phyloP scores from a whole-genome alignment of 2,329 filamentous ascomycete species.

The Truncatella angustata region DNA sequence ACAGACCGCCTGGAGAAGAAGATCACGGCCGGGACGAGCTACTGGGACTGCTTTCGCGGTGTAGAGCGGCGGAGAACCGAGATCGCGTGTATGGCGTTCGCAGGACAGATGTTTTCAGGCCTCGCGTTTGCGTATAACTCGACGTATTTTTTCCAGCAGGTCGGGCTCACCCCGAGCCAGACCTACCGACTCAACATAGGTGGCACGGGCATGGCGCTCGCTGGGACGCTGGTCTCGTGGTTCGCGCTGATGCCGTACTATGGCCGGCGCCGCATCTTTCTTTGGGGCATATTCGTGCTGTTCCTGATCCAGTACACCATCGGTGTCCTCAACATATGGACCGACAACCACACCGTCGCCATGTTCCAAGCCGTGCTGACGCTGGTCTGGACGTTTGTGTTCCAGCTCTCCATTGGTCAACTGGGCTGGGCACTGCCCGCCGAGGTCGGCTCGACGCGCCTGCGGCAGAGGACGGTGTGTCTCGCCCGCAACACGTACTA shows the following conservation, averaged over 20 bases:
- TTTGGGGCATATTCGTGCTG: slow-evolving; percentile 11
- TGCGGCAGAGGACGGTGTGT: slow-evolving; percentile 7
- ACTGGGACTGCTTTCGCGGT: slow-evolving; percentile 36
- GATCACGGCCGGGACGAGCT: slow-evolving; percentile 18
- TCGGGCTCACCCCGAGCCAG: slow-evolving; percentile 17
- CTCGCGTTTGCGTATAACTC: slow-evolving; percentile 22
- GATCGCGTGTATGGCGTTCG: slow-evolving; percentile 25
- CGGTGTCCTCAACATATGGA: slow-evolving; percentile 10
- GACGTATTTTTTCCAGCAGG: slow-evolving; percentile 29
- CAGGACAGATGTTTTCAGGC: slow-evolving; percentile 18
- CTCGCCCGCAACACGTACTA: slow-evolving; percentile 9
- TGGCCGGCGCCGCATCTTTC: slow-evolving; percentile 13
- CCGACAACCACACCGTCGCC: not conserved
- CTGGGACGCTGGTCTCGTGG: slow-evolving; percentile 11
- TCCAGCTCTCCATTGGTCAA: slow-evolving; percentile 9
- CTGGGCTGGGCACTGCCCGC: slow-evolving; percentile 6
- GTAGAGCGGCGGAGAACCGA: slow-evolving; percentile 32
- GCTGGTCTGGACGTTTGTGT: slow-evolving; percentile 8
- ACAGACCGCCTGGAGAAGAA: slow-evolving; percentile 35
- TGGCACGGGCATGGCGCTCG: slow-evolving; percentile 6
- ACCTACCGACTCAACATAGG: slow-evolving; percentile 12
- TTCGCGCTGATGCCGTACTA: slow-evolving; percentile 11
- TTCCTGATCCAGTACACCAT: slow-evolving; percentile 11
- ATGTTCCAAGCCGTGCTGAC: slow-evolving; percentile 7
- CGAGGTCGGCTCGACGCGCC: slow-evolving; percentile 3